These are phyloP conservation scores for Sugiyamaella sp. DNA, from an alignment of 1,139 yeast species.

Conservation along the genomic window DNA sequence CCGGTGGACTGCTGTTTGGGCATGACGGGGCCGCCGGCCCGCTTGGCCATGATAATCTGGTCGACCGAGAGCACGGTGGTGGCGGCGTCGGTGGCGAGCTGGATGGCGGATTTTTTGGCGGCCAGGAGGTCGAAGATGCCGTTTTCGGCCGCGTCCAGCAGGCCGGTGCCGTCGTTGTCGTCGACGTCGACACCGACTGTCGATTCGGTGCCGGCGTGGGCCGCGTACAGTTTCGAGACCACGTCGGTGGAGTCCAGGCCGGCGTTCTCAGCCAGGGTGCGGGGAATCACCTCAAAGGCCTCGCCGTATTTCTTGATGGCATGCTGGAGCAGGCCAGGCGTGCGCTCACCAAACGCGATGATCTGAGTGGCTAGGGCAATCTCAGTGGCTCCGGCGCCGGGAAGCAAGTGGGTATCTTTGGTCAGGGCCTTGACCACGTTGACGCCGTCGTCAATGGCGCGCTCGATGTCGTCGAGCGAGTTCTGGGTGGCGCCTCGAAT, in stretches of 20 bases:
- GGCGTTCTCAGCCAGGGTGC: slow-evolving; percentile 91
- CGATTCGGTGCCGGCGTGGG: slow-evolving; percentile 57
- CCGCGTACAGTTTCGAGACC: slow-evolving; percentile 83
- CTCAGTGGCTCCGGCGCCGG: slow-evolving; percentile 98
- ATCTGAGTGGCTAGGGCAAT: slow-evolving; percentile 81
- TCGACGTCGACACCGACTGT: slow-evolving; percentile 61
- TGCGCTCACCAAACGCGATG: slow-evolving; percentile 84
- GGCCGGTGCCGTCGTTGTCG: slow-evolving; percentile 62
- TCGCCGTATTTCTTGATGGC: slow-evolving; percentile 94
- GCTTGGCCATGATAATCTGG: slow-evolving; percentile 90
- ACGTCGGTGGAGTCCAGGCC: slow-evolving; percentile 91
- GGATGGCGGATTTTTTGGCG: slow-evolving; percentile 83
- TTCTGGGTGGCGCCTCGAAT: slow-evolving; percentile 98
- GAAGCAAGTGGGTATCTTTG: slow-evolving; percentile 75
- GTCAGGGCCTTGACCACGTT: slow-evolving; percentile 87
- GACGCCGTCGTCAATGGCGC: slow-evolving; percentile 97
- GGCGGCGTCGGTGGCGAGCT: slow-evolving; percentile 95
- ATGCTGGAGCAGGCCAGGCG: slow-evolving; percentile 90
- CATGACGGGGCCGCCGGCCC: slow-evolving; percentile 96
- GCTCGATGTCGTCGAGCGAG: slow-evolving; percentile 88
- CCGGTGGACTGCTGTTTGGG: slow-evolving; percentile 90
- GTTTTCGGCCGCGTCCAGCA: slow-evolving; percentile 67
- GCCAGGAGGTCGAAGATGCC: slow-evolving; percentile 80
- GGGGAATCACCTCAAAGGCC: slow-evolving; percentile 92
- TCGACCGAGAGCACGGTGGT: slow-evolving; percentile 86